Conservation (phyloP, 1,139 yeast genomes). For the Saccharomycopsis crataegensis region DNA sequence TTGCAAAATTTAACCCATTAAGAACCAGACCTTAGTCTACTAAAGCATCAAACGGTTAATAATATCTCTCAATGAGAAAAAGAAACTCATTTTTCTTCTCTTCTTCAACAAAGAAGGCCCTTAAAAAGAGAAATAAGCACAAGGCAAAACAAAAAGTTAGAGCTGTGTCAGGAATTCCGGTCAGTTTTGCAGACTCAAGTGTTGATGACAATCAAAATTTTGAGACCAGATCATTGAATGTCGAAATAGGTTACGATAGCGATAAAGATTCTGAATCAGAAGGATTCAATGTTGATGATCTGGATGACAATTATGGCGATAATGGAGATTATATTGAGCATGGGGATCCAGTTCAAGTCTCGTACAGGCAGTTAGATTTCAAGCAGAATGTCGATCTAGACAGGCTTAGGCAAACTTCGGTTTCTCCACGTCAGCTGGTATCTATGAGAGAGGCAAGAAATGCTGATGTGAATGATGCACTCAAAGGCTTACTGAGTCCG, state of each 20-base stretch:
- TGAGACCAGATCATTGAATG: too few relatives aligned
- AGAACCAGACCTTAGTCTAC: too few relatives aligned
- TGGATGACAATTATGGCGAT: background rate
- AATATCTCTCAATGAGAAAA: slow-evolving; percentile 6
- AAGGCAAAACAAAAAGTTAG: slow-evolving; percentile 4
- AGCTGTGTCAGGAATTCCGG: background rate
- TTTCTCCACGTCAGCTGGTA: slow-evolving; percentile 13
- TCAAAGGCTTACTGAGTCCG: slow-evolving; percentile 4
- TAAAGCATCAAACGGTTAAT: background rate
- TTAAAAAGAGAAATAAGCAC: slow-evolving; percentile 3
- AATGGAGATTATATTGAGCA: background rate
- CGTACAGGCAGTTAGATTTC: slow-evolving; percentile 9
- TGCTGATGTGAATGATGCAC: background rate
- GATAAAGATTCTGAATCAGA: background rate
- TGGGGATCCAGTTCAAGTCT: background rate
- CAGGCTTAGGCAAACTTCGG: slow-evolving; percentile 11
- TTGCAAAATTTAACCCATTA: too few relatives aligned
- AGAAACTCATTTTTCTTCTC: slow-evolving; percentile 2
- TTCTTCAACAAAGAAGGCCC: slow-evolving; percentile 3
- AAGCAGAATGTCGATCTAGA: slow-evolving; percentile 10
- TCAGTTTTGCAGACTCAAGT: background rate
- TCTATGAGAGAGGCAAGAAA: background rate
- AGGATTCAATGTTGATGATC: background rate
- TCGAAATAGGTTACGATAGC: background rate
- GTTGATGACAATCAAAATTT: background rate